These are phyloP conservation scores for Warburgia ugandensis DNA, from an alignment of 164 flowering plant genomes.

Conservation along the genomic window DNA sequence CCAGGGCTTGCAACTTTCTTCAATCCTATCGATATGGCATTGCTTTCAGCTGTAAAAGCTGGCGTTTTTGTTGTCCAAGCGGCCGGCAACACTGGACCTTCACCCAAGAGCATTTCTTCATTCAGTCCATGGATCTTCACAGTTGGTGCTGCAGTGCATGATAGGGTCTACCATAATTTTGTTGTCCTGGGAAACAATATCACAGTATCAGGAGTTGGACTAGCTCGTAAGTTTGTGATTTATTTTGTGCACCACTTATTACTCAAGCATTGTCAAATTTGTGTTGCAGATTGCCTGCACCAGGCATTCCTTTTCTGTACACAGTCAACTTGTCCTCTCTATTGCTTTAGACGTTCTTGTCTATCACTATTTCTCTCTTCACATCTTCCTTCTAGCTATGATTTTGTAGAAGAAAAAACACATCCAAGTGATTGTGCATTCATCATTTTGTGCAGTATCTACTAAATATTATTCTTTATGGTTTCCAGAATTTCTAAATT, in stretches of 20 bases:
- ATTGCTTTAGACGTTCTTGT: too few relatives aligned
- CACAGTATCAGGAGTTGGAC: slow-evolving; percentile 82
- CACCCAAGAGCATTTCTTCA: slow-evolving; percentile 84
- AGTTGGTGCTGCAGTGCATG: slow-evolving; percentile 93
- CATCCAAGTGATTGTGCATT: too few relatives aligned
- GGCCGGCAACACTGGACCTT: slow-evolving; percentile 97
- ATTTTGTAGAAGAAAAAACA: too few relatives aligned
- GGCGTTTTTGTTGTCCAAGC: slow-evolving; percentile 98
- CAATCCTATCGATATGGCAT: slow-evolving; percentile 95
- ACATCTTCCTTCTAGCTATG: too few relatives aligned
- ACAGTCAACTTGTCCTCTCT: too few relatives aligned
- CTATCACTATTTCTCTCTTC: too few relatives aligned
- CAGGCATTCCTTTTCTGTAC: too few relatives aligned
- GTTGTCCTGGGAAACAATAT: slow-evolving; percentile 69
- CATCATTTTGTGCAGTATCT: too few relatives aligned
- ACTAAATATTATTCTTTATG: too few relatives aligned
- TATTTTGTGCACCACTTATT: background rate
- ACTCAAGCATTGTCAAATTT: background rate
- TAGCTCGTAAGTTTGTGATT: slow-evolving; percentile 61
- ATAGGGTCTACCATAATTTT: slow-evolving; percentile 68
- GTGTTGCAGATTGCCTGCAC: background rate
- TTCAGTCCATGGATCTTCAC: slow-evolving; percentile 99
- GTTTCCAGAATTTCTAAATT: too few relatives aligned
- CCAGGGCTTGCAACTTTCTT: slow-evolving; percentile 94
- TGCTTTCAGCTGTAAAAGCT: slow-evolving; percentile 82